These are phyloP conservation scores for Ceratobasidium sp. DNA, from an alignment of 1,284 basidiomycete species.

Conservation along the genomic window DNA sequence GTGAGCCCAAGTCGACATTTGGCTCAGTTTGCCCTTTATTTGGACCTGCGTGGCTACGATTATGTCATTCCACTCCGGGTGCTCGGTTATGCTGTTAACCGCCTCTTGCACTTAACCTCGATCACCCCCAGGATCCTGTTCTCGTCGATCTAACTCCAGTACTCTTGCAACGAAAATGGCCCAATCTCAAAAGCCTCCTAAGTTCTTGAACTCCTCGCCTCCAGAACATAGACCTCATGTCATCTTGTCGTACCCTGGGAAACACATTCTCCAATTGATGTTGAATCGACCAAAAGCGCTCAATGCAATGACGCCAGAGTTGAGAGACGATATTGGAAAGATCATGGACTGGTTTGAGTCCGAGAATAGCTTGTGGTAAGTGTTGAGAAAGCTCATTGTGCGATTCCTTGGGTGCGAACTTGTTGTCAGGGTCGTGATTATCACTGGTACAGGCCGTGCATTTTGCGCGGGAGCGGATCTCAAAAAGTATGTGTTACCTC, in stretches of 20 bases:
- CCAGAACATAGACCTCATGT: constrained; percentile 60
- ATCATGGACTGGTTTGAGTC: constrained; percentile 83
- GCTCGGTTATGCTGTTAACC: background rate
- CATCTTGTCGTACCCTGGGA: constrained; percentile 68
- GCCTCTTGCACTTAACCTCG: constrained; percentile 1
- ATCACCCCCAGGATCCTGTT: background rate
- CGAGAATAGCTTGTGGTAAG: constrained; percentile 77
- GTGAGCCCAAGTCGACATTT: no score
- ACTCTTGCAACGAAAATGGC: constrained; percentile 5
- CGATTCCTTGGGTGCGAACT: background rate
- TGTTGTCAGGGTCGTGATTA: constrained; percentile 73
- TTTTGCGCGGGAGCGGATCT: constrained; percentile 89
- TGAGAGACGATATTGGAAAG: constrained; percentile 68
- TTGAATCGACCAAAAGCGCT: constrained; percentile 74
- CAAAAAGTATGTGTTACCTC: constrained; percentile 66
- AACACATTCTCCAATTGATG: constrained; percentile 77
- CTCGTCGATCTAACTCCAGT: background rate
- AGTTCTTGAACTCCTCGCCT: constrained; percentile 7
- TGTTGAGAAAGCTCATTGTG: background rate
- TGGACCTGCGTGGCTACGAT: no score
- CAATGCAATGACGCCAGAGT: constrained; percentile 59
- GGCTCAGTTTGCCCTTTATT: no score
- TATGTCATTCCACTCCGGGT: background rate
- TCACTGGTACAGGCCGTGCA: constrained; percentile 80
- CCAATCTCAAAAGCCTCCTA: constrained; percentile 18